Evolutionary conservation across 768 basidiomycete species (phyloP).

Genomic region (Boletus sp.): DNA sequence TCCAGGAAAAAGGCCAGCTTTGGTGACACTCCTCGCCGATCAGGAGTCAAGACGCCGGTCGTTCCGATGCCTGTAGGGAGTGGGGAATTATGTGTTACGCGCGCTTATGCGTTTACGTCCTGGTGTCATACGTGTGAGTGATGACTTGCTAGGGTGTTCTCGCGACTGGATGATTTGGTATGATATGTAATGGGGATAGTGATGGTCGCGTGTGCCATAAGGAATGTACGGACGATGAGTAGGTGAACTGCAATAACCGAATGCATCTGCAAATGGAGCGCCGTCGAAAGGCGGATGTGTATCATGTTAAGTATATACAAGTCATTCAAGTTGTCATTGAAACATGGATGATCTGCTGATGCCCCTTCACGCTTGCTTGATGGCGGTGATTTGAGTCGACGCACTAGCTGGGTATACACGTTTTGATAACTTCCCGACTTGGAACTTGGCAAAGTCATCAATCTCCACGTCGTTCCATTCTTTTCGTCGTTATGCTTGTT

Average conservation of each 20-base stretch:
- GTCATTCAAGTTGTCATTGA: too few relatives aligned
- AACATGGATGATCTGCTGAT: too few relatives aligned
- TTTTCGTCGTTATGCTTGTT: not conserved
- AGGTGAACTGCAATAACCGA: not conserved
- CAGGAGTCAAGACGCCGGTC: conserved; percentile 21
- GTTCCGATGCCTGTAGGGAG: conserved; percentile 10
- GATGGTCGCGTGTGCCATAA: conserved; percentile 1
- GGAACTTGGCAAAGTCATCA: not conserved
- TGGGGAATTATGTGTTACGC: conserved; percentile 15
- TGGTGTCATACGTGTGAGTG: conserved; percentile 1
- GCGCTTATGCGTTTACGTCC: conserved; percentile 7
- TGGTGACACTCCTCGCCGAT: conserved; percentile 10
- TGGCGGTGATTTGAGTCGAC: conserved; percentile 6
- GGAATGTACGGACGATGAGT: conserved; percentile 9
- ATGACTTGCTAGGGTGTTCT: not conserved
- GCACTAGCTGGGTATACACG: not conserved
- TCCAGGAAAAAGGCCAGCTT: not conserved
- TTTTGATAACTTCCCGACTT: not conserved
- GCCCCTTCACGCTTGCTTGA: not conserved
- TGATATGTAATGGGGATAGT: conserved; percentile 18
- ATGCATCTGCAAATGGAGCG: too few relatives aligned
- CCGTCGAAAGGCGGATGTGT: too few relatives aligned
- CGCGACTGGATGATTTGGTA: conserved; percentile 11
- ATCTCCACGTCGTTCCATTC: not conserved
- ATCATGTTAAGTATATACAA: too few relatives aligned